phyloP scores from a whole-genome alignment of 2,329 filamentous ascomycete genomes.

The Paracoccidioides brasiliensis region DNA sequence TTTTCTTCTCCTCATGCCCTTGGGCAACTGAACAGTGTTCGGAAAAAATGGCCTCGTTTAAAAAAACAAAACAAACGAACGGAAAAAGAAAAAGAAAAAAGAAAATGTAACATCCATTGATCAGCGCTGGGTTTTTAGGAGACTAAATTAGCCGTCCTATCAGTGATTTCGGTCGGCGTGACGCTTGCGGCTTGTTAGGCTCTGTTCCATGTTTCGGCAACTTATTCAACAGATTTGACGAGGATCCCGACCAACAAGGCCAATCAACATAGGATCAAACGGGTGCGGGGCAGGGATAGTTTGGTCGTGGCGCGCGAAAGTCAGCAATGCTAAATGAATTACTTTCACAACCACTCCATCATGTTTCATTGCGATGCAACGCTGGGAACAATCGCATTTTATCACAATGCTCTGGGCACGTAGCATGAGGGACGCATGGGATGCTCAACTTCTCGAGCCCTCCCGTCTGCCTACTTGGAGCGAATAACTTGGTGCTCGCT shows the following conservation, averaged over 20 bases:
- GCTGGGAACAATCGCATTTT: not conserved
- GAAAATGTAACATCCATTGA: not conserved
- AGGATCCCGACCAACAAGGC: not conserved
- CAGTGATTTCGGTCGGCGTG: not conserved
- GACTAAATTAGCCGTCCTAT: not conserved
- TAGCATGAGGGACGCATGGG: not conserved
- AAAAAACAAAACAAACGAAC: too few relatives aligned
- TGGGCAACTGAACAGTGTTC: too few relatives aligned
- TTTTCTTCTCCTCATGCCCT: too few relatives aligned
- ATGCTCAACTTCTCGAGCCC: not conserved
- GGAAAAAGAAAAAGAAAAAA: too few relatives aligned
- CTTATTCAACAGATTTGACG: not conserved
- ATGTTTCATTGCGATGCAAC: not conserved
- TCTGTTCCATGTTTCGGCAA: not conserved
- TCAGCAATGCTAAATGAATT: not conserved
- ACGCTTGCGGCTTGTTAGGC: not conserved
- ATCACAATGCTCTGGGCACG: not conserved
- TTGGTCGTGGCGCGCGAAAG: not conserved
- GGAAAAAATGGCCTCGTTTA: too few relatives aligned
- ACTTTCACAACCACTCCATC: not conserved
- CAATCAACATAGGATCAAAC: not conserved
- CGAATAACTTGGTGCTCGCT: not conserved
- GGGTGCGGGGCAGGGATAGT: not conserved
- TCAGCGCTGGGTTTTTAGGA: not conserved
- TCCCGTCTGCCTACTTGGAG: not conserved